phyloP scores from a whole-genome alignment of 169 alveolate species.

The Plasmodium fragile region DNA sequence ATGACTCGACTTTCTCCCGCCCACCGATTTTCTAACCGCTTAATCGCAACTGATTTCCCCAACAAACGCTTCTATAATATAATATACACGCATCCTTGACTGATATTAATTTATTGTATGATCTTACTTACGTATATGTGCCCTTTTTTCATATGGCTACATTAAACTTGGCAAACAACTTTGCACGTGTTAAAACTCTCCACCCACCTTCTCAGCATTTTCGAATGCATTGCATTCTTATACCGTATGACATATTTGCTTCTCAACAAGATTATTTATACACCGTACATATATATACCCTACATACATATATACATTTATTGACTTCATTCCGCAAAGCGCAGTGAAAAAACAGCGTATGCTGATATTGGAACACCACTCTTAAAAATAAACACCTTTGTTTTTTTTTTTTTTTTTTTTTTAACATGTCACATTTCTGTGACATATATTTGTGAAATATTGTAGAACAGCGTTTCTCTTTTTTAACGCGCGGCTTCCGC shows the following conservation, averaged over 20 bases:
- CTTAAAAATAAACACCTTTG: not conserved
- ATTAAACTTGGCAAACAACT: not conserved
- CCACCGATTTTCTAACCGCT: not conserved
- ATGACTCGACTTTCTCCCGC: not conserved
- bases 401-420: not conserved
- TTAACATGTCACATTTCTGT: not conserved
- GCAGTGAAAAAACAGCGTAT: not conserved
- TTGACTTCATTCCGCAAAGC: not conserved
- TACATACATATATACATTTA: not conserved
- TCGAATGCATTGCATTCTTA: not conserved
- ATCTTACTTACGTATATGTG: not conserved
- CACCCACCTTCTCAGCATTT: not conserved
- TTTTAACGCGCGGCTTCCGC: not conserved
- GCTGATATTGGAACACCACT: not conserved
- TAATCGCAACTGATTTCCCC: not conserved
- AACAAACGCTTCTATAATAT: not conserved
- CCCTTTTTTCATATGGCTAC: not conserved
- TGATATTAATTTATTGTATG: not conserved
- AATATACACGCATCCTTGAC: not conserved
- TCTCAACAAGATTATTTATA: not conserved
- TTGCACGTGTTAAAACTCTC: not conserved
- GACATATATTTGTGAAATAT: not conserved
- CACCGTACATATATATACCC: not conserved
- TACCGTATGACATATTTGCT: not conserved
- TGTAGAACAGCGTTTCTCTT: not conserved